Evolutionary conservation across 306 rosid species (phyloP).

Genomic region (Cucumis melo): DNA sequence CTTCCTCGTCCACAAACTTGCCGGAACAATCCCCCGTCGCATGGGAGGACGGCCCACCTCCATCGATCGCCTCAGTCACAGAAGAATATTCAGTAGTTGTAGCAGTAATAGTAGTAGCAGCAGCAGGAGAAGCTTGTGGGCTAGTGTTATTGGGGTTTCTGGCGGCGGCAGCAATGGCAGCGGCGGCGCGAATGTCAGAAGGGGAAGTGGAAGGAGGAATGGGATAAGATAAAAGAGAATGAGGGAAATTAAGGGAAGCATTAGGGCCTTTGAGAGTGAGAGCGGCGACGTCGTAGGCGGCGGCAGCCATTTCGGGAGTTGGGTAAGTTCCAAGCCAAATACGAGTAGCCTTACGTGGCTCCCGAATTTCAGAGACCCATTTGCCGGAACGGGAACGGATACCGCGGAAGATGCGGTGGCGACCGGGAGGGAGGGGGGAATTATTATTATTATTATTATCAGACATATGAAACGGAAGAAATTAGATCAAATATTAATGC

Average conservation of each 20-base stretch:
- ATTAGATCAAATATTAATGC: too few relatives aligned
- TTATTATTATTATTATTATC: not conserved
- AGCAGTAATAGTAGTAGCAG: not conserved
- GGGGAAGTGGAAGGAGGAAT: conserved; percentile 58
- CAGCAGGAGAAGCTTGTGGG: not conserved
- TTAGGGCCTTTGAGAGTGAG: conserved; percentile 69
- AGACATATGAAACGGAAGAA: too few relatives aligned
- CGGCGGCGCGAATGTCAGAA: conserved; percentile 59
- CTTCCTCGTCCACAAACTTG: conserved; percentile 36
- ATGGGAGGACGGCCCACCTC: not conserved
- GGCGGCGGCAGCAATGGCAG: conserved; percentile 56
- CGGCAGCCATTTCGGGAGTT: conserved; percentile 80
- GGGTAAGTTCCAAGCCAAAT: conserved; percentile 92
- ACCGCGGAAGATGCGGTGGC: conserved; percentile 43
- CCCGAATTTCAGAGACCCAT: conserved; percentile 94
- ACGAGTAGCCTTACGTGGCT: conserved; percentile 80
- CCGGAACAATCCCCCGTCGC: not conserved
- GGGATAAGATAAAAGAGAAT: conserved; percentile 31
- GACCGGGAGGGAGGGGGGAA: not conserved
- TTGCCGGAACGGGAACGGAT: conserved; percentile 68
- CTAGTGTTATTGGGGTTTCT: not conserved
- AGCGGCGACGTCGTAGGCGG: conserved; percentile 92
- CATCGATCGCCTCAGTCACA: not conserved
- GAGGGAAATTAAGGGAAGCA: conserved; percentile 57
- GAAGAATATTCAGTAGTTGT: too few relatives aligned